Evolutionary conservation across 768 basidiomycete genomes (phyloP).

Genomic region (Lactifluus volemus): DNA sequence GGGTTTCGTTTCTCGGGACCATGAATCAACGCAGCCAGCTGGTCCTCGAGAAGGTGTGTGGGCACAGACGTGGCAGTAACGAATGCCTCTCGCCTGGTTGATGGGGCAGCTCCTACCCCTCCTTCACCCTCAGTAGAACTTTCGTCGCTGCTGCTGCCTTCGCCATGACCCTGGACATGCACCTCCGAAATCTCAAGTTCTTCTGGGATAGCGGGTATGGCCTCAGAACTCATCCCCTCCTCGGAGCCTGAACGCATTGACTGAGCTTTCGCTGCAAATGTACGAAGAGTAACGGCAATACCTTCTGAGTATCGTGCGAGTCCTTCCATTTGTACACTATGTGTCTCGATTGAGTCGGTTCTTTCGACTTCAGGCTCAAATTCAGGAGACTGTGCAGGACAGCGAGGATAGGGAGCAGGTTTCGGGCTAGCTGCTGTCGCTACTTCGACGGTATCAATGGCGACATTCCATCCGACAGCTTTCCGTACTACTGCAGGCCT

Average conservation of each 20-base stretch:
- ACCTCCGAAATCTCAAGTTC: slow-evolving; percentile 14
- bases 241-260: background rate
- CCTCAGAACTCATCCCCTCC: background rate
- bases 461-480: background rate
- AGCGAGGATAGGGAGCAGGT: background rate
- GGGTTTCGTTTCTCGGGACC: slow-evolving; percentile 10
- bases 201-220: background rate
- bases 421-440: background rate
- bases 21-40: slow-evolving; percentile 7
- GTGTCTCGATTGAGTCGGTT: background rate
- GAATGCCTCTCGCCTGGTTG: background rate
- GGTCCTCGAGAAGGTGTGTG: background rate
- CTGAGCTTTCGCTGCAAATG: background rate
- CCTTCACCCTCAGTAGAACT: slow-evolving; percentile 7
- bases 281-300: background rate
- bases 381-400: background rate
- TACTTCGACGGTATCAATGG: background rate
- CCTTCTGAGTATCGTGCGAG: background rate
- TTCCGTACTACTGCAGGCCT: background rate
- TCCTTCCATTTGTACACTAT: background rate
- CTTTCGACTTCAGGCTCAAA: background rate
- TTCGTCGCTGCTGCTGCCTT: slow-evolving; percentile 18
- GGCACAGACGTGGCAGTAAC: background rate
- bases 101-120: background rate
- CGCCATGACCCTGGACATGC: slow-evolving; percentile 7